Evolutionary conservation across 2,329 filamentous ascomycete genomes (phyloP).

Genomic region (Fusarium udum): DNA sequence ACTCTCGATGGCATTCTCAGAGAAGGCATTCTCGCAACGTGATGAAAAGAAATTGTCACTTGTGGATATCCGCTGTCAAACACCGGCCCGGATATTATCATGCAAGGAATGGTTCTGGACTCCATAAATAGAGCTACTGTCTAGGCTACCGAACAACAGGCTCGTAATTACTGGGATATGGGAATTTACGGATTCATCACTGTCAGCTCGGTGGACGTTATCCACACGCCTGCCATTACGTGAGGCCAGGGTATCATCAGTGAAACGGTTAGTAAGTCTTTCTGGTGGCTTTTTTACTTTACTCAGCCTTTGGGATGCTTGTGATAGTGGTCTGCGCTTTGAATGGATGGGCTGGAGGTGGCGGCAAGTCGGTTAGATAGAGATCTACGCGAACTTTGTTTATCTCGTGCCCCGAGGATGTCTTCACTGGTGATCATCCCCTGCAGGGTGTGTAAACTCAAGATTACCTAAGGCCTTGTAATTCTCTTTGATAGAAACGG

Average conservation of each 20-base stretch:
- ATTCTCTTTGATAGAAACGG: neutral
- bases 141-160: neutral
- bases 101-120: neutral
- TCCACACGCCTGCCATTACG: neutral
- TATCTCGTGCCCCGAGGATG: neutral
- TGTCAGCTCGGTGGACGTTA: neutral
- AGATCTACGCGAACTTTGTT: neutral
- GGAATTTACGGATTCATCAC: neutral
- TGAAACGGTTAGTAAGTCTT: neutral
- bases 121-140: neutral
- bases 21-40: neutral
- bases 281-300: neutral
- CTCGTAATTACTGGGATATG: neutral
- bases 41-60: neutral
- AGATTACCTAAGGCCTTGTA: neutral
- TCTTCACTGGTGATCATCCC: neutral
- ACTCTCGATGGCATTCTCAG: constrained; percentile 2
- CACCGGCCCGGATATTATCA: neutral
- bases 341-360: neutral
- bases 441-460: neutral
- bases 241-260: neutral
- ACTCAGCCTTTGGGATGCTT: neutral
- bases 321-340: neutral
- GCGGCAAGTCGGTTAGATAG: neutral
- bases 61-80: neutral